These are phyloP conservation scores for Boletus rubescentipes DNA, from an alignment of 768 basidiomycete species.

Conservation along the genomic window DNA sequence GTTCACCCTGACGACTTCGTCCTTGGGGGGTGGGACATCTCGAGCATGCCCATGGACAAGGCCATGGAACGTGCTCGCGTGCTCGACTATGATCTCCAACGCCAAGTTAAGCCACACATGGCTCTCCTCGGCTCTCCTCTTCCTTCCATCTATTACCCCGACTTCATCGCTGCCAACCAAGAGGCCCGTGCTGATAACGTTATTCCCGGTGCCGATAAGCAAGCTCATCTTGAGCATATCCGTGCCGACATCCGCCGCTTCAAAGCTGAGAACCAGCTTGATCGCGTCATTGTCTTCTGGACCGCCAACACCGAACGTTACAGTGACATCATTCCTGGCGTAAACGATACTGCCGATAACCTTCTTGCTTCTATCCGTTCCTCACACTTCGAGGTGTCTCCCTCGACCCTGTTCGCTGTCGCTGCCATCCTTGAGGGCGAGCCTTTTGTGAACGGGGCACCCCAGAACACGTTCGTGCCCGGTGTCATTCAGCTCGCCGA, in stretches of 20 bases:
- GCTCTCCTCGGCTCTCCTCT: slow-evolving; percentile 76
- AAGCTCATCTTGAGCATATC: slow-evolving; percentile 86
- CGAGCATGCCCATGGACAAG: slow-evolving; percentile 76
- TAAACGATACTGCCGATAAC: slow-evolving; percentile 93
- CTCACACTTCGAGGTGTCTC: slow-evolving; percentile 93
- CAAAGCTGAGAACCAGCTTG: slow-evolving; percentile 79
- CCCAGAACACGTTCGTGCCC: slow-evolving; percentile 98
- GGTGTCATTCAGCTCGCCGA: slow-evolving; percentile 93
- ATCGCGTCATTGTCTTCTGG: slow-evolving; percentile 94
- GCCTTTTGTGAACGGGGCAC: slow-evolving; percentile 96
- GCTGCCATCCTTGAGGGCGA: slow-evolving; percentile 93
- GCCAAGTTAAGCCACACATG: slow-evolving; percentile 90
- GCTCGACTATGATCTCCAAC: slow-evolving; percentile 94
- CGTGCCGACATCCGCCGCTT: slow-evolving; percentile 93
- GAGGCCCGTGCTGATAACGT: slow-evolving; percentile 94
- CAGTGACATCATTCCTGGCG: slow-evolving; percentile 88
- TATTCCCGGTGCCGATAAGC: slow-evolving; percentile 83
- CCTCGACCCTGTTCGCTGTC: slow-evolving; percentile 93
- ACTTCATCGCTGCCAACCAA: slow-evolving; percentile 98
- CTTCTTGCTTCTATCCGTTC: slow-evolving; percentile 76
- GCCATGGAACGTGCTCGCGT: slow-evolving; percentile 94
- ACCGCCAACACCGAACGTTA: slow-evolving; percentile 99
- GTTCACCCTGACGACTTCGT: slow-evolving; percentile 98
- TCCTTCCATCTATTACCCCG: slow-evolving; percentile 95
- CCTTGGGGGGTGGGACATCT: slow-evolving; percentile 98